Evolutionary conservation across 495 filamentous ascomycete genomes (phyloP).

Genomic region (Apiosordaria backusii): DNA sequence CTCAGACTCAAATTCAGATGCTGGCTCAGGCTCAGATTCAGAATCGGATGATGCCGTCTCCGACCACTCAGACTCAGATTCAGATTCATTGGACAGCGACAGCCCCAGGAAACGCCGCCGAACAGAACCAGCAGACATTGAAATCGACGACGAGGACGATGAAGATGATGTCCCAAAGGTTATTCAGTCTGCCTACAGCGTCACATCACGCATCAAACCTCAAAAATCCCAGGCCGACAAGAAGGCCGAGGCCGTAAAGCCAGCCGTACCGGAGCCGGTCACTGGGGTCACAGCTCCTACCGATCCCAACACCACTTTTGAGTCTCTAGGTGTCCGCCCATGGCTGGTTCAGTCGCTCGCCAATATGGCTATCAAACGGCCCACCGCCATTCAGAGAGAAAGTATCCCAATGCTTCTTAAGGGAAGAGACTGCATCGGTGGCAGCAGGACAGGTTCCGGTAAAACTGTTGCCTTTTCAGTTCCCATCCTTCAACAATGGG

Average conservation of each 20-base stretch:
- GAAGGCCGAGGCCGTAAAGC: background rate
- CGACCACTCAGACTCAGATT: constrained; percentile 16
- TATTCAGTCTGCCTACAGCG: constrained; percentile 34
- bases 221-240: constrained; percentile 13
- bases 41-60: constrained; percentile 5
- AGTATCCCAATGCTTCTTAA: constrained; percentile 89
- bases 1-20: background rate
- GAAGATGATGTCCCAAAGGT: constrained; percentile 14
- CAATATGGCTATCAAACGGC: constrained; percentile 82
- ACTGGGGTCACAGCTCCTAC: constrained; percentile 36
- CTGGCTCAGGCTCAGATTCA: constrained; percentile 12
- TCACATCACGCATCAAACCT: constrained; percentile 49
- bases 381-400: constrained; percentile 86
- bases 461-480: constrained; percentile 97
- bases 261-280: constrained; percentile 13
- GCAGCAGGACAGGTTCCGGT: constrained; percentile 92
- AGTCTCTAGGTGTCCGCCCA: constrained; percentile 67
- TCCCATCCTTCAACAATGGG: constrained; percentile 90
- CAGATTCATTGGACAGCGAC: constrained; percentile 46
- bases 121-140: constrained; percentile 28
- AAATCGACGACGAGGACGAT: constrained; percentile 13
- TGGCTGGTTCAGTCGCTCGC: constrained; percentile 86
- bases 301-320: constrained; percentile 63
- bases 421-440: constrained; percentile 90
- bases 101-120: constrained; percentile 49